These are phyloP conservation scores for Dillenia turbinata DNA, from an alignment of 164 flowering plant genomes.

Conservation along the genomic window DNA sequence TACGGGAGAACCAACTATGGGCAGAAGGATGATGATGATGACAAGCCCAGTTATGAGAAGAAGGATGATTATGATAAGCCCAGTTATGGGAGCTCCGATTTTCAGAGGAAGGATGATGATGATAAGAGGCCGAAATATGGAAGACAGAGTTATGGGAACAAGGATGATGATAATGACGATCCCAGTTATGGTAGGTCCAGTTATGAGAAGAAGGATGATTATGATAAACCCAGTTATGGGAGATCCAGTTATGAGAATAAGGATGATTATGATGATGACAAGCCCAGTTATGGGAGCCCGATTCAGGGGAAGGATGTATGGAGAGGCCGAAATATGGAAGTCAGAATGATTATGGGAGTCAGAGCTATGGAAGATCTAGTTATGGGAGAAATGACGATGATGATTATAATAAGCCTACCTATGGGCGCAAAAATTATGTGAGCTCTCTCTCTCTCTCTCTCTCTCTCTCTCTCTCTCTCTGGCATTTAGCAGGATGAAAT, in stretches of 20 bases:
- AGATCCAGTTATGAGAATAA: constrained; percentile 8
- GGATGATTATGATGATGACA: constrained; percentile 9
- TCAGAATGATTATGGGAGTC: constrained; percentile 16
- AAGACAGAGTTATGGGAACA: constrained; percentile 9
- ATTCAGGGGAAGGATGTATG: too few species aligned
- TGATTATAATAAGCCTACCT: constrained; percentile 6
- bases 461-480: neutral
- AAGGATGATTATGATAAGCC: neutral
- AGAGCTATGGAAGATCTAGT: constrained; percentile 14
- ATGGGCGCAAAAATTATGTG: constrained; percentile 32
- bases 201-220: neutral
- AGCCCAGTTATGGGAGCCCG: constrained; percentile 10
- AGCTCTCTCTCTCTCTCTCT: constrained; percentile 6
- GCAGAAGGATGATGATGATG: neutral
- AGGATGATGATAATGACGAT: constrained; percentile 10
- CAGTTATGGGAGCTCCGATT: neutral
- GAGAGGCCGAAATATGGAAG: too few species aligned
- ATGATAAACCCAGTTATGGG: constrained; percentile 12
- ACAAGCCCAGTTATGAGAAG: neutral
- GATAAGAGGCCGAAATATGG: constrained; percentile 9
- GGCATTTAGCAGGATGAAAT: neutral
- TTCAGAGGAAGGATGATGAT: neutral
- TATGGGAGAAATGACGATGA: constrained; percentile 16
- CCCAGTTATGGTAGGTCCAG: neutral
- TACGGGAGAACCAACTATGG: neutral